These are phyloP conservation scores for Tubosaeta brunneosetosa DNA, from an alignment of 768 basidiomycete genomes.

Conservation along the genomic window DNA sequence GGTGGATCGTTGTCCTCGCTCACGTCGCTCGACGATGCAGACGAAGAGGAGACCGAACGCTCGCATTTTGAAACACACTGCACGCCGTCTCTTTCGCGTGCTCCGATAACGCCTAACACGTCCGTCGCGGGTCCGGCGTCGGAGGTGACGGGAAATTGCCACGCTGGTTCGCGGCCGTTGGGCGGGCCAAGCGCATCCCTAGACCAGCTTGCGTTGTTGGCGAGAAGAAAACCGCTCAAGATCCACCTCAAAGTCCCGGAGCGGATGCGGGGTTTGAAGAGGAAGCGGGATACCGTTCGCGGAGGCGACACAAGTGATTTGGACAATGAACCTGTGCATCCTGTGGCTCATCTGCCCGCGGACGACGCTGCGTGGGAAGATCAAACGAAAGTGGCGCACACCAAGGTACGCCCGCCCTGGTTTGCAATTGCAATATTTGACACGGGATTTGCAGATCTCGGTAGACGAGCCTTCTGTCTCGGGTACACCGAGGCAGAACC, in stretches of 20 bases:
- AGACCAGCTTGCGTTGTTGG: slow-evolving; percentile 12
- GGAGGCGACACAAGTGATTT: background rate
- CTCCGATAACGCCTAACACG: background rate
- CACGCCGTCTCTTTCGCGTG: background rate
- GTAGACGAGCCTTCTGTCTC: background rate
- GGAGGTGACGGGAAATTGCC: background rate
- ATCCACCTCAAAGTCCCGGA: slow-evolving; percentile 8
- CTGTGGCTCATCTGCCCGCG: background rate
- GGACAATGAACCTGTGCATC: background rate
- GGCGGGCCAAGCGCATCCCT: slow-evolving; percentile 22
- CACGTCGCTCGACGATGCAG: slow-evolving; percentile 9
- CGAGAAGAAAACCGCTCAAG: slow-evolving; percentile 11
- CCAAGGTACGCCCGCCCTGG: background rate
- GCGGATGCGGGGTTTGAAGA: slow-evolving; percentile 8
- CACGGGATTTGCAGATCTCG: background rate
- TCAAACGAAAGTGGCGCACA: background rate
- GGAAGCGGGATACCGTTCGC: slow-evolving; percentile 7
- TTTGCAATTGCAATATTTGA: background rate
- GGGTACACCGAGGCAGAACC: background rate
- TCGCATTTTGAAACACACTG: background rate
- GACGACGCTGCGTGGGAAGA: background rate
- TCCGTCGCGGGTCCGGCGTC: background rate
- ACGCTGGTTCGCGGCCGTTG: background rate
- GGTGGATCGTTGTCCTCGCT: slow-evolving; percentile 12
- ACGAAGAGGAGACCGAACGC: background rate